Evolutionary conservation across 2,329 filamentous ascomycete genomes (phyloP), one percentile per base, ranked within the genome.

Genomic region (Fusarium haematococcum): DNA sequence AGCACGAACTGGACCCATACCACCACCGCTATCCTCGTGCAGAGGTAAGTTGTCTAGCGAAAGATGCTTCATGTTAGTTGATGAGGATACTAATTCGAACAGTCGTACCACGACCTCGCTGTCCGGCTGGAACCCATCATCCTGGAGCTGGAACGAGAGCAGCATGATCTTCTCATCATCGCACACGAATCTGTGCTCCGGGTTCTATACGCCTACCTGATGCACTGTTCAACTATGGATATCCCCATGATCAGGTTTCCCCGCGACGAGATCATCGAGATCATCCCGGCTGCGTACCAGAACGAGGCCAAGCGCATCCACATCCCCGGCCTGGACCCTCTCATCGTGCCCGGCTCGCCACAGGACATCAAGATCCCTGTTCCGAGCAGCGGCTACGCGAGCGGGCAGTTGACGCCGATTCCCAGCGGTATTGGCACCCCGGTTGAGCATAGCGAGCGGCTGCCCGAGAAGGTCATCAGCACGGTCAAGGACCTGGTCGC

Each of bases 31-130:
- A 98, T 81, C 97, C 97, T 9, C 90, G 97, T 71, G 96, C 96
- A 70, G 97, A 99, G 88, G 95, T 95, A 76, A 63, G 69, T 64
- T n/a, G 52, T 59, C 23, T 16, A 16, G 37, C 1, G 18, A n/a
- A 45, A 35, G 25, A 35, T 32, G 23, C 14, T 25, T 23, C 8
- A 18, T 30, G n/a, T 20, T 16, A n/a, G 6, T 32, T 5, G 43
- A 52, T 30, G 18, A 33, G 45, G n/a, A 62, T 65, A 32, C 67
- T 69, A 41, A 76, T 63, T 30, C 30, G 20, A 13, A 33, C 77
- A 98, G 94, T 98, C 96, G 10, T 99, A 99, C 83, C 97, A 99
- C 81, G 97, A 99, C 80, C 91, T 99, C 50, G 97, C 97, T n/a
- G 97, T 99, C 69, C 94, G 97, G 25, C 91, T 99, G 56, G 97